Base-by-base conservation (phyloP, 1,284 basidiomycete species). In the Hymenochaete sp. region DNA sequence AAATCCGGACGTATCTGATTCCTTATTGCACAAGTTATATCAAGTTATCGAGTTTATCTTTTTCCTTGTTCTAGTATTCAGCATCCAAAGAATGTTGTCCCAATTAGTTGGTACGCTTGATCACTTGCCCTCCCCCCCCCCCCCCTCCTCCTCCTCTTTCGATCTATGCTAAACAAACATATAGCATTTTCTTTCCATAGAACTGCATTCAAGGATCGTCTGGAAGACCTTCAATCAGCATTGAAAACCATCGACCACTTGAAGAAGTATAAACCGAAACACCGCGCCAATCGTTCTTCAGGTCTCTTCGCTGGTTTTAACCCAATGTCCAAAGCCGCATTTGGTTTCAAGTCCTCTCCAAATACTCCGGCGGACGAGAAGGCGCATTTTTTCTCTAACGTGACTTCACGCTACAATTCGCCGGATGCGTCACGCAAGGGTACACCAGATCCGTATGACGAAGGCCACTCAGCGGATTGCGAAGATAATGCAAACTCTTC, bases 141-240 rank as follows among this genome's bases (percentile, higher is more conserved):
- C n/a, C n/a, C n/a, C n/a, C n/a, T n/a, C n/a, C n/a, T n/a, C n/a
- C n/a, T n/a, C n/a, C n/a, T n/a, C n/a, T n/a, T n/a, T n/a, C n/a
- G n/a, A n/a, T n/a, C n/a, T n/a, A n/a, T n/a, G n/a, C n/a, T n/a
- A n/a, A n/a, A n/a, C n/a, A n/a, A n/a, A 10, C 16, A 10, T 25
- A 5, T 27, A 71, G 81, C 82, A 0, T 81, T 81, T 54, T 68
- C 72, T 19, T 90, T 90, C 64, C 86, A 90, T 58, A 72, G 69
- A 37, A 80, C 75, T 6, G 86, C 86, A 10, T 90, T 79, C 57
- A 73, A 73, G 51, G 85, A 90, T 28, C 82, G 85, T 43, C 67
- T 87, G 11, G 71, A 76, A 8, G 63, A 67, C 16, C 69, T 86
- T 2, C 65, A 68, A 38, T 62, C 69, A 41, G 67, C 77, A 2